Base-by-base conservation (phyloP, 768 basidiomycete genomes). In the Chalciporus piperatus region DNA sequence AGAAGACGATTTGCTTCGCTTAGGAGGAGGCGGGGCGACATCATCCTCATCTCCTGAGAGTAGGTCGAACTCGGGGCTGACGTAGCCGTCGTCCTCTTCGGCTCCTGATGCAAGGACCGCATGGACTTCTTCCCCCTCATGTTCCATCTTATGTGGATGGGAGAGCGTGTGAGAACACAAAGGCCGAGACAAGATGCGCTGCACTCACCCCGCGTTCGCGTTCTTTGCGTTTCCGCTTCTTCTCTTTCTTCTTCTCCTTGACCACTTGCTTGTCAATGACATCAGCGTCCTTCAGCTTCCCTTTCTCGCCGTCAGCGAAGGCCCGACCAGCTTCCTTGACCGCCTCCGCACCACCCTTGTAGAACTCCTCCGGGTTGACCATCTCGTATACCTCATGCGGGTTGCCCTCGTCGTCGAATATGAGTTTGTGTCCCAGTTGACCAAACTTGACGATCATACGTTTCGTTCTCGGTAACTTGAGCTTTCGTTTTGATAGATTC, bases 141-240 rank as follows among this genome's bases (percentile, higher is more conserved):
- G 58, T 59, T 72, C 62, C 43, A 56, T 48, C 52, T 66, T 30
- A 35, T 16, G 27, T 7, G 6, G 9, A 7, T 27, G 9, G 27
- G 19, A n/a, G 6, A 48, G 20, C 9, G 7, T 30, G 11, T 40
- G 19, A 44, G 42, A 6, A 6, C 3, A 11, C 6, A 23, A 30
- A 43, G 60, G 30, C 16, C 6, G 10, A 14, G 20, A 32, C 45
- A 25, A 41, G 13, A 27, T 27, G 7, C 20, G 11, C 4, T 30
- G 30, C 30, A 51, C 64, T 59, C 48, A 68, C 73, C 33, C 51
- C 70, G 48, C 70, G 74, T 63, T 91, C 88, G 33, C 80, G 77
- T 50, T 92, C 87, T 71, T 95, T 96, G 63, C 89, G 74, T 72
- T 94, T 96, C 56, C 90, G 74, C 75, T 96, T 97, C 78, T 90